phyloP scores from a whole-genome alignment of 148 eudicot species.

The Pharnaceum exiguum region DNA sequence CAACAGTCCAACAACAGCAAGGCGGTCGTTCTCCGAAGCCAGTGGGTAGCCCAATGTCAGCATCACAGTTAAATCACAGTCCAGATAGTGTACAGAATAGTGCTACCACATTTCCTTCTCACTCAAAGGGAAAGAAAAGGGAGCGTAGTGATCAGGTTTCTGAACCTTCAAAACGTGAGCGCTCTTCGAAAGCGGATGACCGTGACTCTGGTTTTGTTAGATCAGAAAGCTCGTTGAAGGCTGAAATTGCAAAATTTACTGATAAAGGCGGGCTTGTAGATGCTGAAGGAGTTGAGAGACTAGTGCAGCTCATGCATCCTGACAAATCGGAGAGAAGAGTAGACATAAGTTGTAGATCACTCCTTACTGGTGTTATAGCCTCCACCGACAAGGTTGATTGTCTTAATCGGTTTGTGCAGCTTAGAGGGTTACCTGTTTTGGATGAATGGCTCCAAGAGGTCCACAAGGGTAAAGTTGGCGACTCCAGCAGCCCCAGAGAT shows the following conservation, averaged over 20 bases:
- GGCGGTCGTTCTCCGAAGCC: constrained; percentile 79
- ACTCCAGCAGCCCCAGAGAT: constrained; percentile 50
- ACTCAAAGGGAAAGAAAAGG: constrained; percentile 73
- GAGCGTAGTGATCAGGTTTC: constrained; percentile 58
- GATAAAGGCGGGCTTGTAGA: constrained; percentile 77
- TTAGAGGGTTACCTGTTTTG: constrained; percentile 66
- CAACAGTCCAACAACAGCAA: constrained; percentile 50
- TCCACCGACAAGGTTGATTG: constrained; percentile 82
- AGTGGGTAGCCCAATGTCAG: constrained; percentile 42
- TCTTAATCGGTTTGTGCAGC: constrained; percentile 75
- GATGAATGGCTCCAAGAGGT: constrained; percentile 93
- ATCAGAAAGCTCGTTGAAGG: constrained; percentile 45
- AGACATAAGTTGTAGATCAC: constrained; percentile 47
- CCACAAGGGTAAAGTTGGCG: constrained; percentile 72
- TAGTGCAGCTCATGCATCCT: constrained; percentile 79
- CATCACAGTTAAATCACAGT: constrained; percentile 52
- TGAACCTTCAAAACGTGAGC: constrained; percentile 67
- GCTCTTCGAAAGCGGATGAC: constrained; percentile 47
- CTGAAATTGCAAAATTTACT: constrained; percentile 62
- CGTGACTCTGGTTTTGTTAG: constrained; percentile 38
- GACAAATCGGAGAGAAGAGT: constrained; percentile 55
- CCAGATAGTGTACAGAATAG: constrained; percentile 65
- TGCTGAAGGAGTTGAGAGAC: constrained; percentile 64
- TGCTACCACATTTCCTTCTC: constrained; percentile 42
- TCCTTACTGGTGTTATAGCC: constrained; percentile 74